Percentiles rank a stretch among this genome's conserved stretches.
Evolutionary conservation across 805 yeast genomes (phyloP).

Genomic region (Barnettozyma salicaria): DNA sequence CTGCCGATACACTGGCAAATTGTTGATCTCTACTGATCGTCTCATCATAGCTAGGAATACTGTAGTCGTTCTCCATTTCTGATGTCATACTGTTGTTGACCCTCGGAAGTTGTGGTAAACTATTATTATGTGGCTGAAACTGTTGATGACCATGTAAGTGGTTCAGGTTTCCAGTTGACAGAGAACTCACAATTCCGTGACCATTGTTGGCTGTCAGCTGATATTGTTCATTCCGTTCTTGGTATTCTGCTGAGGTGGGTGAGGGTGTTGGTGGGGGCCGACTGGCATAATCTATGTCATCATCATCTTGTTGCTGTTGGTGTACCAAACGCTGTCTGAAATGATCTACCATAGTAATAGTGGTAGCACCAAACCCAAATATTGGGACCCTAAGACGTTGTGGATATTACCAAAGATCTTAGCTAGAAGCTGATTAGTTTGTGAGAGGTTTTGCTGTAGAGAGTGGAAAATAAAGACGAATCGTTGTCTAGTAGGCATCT

Average conservation of each 20-base stretch:
- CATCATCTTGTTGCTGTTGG: slow-evolving; percentile 13
- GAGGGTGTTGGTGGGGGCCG: slow-evolving; percentile 35
- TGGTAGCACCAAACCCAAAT: too few species aligned
- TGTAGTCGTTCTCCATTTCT: slow-evolving; percentile 3
- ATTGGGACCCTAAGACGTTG: too few species aligned
- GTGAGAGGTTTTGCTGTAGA: too few species aligned
- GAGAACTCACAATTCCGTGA: too few species aligned
- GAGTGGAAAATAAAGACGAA: too few species aligned
- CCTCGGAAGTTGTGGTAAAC: background rate
- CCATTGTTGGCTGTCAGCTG: too few species aligned
- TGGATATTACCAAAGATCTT: too few species aligned
- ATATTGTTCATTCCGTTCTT: slow-evolving; percentile 15
- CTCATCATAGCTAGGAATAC: slow-evolving; percentile 15
- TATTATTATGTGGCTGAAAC: background rate
- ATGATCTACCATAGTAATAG: background rate
- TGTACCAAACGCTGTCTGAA: slow-evolving; percentile 5
- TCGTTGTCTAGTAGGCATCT: too few species aligned
- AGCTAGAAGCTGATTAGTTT: too few species aligned
- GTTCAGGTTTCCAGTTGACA: too few species aligned
- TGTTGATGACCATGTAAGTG: too few species aligned
- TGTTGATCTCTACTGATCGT: slow-evolving; percentile 8
- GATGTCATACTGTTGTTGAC: background rate
- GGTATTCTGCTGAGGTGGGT: slow-evolving; percentile 24
- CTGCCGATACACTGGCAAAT: slow-evolving; percentile 3
- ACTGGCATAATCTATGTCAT: slow-evolving; percentile 31